Evolutionary conservation across 2,329 filamentous ascomycete species (phyloP).

Genomic region (Chalaropsis thielavioides): DNA sequence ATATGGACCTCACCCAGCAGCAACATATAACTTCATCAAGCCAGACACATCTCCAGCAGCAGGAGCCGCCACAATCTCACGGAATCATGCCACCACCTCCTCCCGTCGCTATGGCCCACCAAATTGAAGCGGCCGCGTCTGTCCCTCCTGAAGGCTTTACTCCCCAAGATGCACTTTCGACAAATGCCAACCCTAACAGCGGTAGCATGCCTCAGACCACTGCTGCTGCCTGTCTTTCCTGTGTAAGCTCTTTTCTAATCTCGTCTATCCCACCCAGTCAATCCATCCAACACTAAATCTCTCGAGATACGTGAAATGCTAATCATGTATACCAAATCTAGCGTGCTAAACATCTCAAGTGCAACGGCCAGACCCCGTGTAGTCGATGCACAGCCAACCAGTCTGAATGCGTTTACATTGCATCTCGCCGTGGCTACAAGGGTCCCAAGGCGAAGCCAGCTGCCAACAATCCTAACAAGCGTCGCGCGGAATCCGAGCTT

Average conservation of each 20-base stretch:
- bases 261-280: neutral
- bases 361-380: slow-evolving; percentile 56
- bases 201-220: slow-evolving; percentile 21
- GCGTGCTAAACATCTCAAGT: slow-evolving; percentile 58
- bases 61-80: neutral
- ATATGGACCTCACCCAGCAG: neutral
- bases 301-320: neutral
- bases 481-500: slow-evolving; percentile 15
- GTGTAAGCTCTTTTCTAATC: slow-evolving; percentile 30
- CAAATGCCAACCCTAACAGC: neutral
- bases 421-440: slow-evolving; percentile 62
- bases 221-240: slow-evolving; percentile 40
- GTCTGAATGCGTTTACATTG: slow-evolving; percentile 54
- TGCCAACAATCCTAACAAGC: slow-evolving; percentile 28
- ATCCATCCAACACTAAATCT: neutral
- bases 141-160: neutral
- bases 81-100: slow-evolving; percentile 3
- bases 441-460: slow-evolving; percentile 39
- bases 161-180: neutral
- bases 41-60: neutral
- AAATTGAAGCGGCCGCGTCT: neutral
- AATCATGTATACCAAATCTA: slow-evolving; percentile 21
- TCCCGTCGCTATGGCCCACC: neutral
- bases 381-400: slow-evolving; percentile 47
- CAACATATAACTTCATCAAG: neutral